A percentile compares a stretch with the other conserved stretches of the same genome.
These are phyloP conservation scores for Trichocomaceae sp. DNA, from an alignment of 2,329 filamentous ascomycete species.

Conservation along the genomic window DNA sequence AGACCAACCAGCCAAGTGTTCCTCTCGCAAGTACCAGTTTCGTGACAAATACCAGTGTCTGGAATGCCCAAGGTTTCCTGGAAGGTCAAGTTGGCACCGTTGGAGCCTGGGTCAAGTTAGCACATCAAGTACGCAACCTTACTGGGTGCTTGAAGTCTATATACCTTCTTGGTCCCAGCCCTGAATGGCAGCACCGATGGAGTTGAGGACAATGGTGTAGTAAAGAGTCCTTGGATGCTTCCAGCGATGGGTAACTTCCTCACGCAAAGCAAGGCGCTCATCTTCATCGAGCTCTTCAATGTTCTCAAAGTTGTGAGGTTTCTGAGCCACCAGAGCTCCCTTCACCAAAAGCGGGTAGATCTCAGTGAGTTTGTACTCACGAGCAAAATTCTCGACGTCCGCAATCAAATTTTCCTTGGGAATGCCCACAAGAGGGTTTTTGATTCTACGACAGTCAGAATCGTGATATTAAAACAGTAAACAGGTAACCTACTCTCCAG, in stretches of 20 bases:
- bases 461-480: background rate
- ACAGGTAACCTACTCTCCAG: constrained; percentile 25
- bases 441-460: constrained; percentile 12
- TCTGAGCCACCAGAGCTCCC: constrained; percentile 46
- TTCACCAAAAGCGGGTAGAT: constrained; percentile 38
- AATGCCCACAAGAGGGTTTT: constrained; percentile 27
- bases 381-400: constrained; percentile 39
- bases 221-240: constrained; percentile 45
- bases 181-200: constrained; percentile 48
- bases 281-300: constrained; percentile 39
- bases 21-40: constrained; percentile 22
- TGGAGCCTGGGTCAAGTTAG: constrained; percentile 24
- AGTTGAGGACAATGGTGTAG: constrained; percentile 47
- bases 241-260: constrained; percentile 46
- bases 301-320: constrained; percentile 41
- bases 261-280: constrained; percentile 38
- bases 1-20: constrained; percentile 60
- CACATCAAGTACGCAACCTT: background rate
- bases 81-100: constrained; percentile 49
- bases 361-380: constrained; percentile 54
- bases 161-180: constrained; percentile 48
- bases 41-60: constrained; percentile 24
- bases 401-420: constrained; percentile 24
- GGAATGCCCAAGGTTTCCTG: constrained; percentile 42
- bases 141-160: background rate